Base-by-base conservation (phyloP, 2,329 filamentous ascomycete species). In the Penicillium crustosum region DNA sequence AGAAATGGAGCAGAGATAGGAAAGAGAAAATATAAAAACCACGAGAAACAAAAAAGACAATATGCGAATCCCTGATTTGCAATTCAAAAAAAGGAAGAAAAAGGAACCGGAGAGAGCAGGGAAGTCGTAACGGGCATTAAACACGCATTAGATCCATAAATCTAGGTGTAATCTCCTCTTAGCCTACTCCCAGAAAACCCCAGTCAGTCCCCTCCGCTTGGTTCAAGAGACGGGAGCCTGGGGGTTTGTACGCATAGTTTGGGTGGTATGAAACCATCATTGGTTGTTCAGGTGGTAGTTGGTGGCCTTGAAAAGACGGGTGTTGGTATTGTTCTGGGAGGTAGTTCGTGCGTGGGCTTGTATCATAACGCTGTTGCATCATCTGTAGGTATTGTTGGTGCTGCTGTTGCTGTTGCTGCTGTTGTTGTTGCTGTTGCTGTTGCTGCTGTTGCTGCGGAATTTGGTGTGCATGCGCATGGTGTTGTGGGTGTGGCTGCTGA, bases 151-250 rank as follows among this genome's bases (percentile, higher is more conserved):
- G 39, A 4, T 52, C 39, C 53, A 52, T 42, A 54, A 17, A 56
- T 55, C 55, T 63, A 68, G 58, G 60, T 45, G 41, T 21, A 45
- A 43, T 66, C 55, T 54, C 51, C 45, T 61, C 53, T 73, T 64
- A 75, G 31, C 73, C 72, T 55, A 74, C 70, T 39, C 74, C 73
- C 57, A 76, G 62, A 64, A 75, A 76, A 7, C 68, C 65, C 73
- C 73, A 76, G 66, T 76, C 73, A 50, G 73, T 75, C 59, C 73
- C 74, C 59, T 75, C 74, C 55, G 72, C 67, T 62, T 74, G 73
- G 52, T 73, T 72, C 57, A 75, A 63, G 31, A 75, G 66, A 49
- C 71, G 70, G 45, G 68, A 56, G 31, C 35, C 55, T 19, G 65
- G 67, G 61, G 66, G 58, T 59, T 75, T 75, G 55, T 70, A 74